A percentile compares a stretch with the other conserved stretches of the same genome.
phyloP scores from a whole-genome alignment of 225 moss, liverwort and hornwort species.

The Thuidium tamariscinum region DNA sequence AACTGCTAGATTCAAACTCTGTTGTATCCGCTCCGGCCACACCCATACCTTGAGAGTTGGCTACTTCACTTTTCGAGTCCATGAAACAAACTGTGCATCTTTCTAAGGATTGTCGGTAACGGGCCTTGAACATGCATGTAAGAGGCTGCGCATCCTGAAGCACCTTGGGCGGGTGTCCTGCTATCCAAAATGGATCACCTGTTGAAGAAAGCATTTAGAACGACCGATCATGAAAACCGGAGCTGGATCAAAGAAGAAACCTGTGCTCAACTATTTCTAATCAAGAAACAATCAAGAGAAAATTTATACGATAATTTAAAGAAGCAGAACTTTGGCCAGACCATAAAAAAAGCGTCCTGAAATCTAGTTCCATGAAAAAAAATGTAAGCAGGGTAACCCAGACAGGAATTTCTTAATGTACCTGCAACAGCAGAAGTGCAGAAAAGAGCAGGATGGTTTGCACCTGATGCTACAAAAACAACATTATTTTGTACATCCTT shows the following conservation, averaged over 20 bases:
- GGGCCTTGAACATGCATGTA: conserved; percentile 69
- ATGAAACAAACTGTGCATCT: conserved; percentile 58
- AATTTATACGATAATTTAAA: not conserved
- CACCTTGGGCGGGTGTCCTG: conserved; percentile 40
- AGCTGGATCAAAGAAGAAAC: not conserved
- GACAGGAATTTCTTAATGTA: not conserved
- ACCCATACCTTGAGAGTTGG: conserved; percentile 37
- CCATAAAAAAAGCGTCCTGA: not conserved
- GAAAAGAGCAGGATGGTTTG: conserved; percentile 70
- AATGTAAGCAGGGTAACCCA: not conserved
- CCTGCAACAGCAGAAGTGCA: conserved; percentile 79
- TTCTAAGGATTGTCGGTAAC: conserved; percentile 64
- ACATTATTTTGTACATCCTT: conserved; percentile 66
- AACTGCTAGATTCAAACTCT: conserved; percentile 58
- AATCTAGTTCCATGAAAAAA: not conserved
- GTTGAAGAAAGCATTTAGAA: not conserved
- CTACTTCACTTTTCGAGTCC: conserved; percentile 27
- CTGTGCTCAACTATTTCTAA: not conserved
- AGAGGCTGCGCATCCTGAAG: conserved; percentile 57
- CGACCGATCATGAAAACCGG: not conserved
- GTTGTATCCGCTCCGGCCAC: conserved; percentile 18
- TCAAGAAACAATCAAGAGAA: not conserved
- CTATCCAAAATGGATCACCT: conserved; percentile 85
- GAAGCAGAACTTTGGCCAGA: not conserved
- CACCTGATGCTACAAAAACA: conserved; percentile 70